Conservation (phyloP, 1,284 basidiomycete species). For the Cystobasidium pallidum region DNA sequence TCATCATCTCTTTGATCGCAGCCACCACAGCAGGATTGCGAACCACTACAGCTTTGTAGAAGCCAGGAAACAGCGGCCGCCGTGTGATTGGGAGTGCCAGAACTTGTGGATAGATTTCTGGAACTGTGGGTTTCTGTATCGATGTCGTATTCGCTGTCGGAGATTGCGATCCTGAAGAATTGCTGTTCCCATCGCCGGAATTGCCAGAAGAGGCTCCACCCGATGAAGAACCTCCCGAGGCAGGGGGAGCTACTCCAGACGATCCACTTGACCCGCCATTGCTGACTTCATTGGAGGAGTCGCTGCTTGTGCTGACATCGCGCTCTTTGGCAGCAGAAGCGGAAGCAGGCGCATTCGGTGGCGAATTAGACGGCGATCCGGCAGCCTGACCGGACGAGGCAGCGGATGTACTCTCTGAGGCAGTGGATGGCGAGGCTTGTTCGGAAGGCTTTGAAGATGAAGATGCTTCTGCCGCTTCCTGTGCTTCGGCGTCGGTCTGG, state of each 20-base stretch:
- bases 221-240: constrained; percentile 9
- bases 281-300: constrained; percentile 28
- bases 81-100: constrained; percentile 94
- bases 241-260: constrained; percentile 18
- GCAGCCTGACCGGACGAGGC: constrained; percentile 18
- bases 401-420: constrained; percentile 14
- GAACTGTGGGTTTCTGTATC: constrained; percentile 43
- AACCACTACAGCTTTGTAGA: constrained; percentile 95
- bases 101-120: constrained; percentile 77
- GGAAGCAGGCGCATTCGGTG: constrained; percentile 1
- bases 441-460: not conserved
- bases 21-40: constrained; percentile 87
- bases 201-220: constrained; percentile 22
- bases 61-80: constrained; percentile 93
- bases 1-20: constrained; percentile 95
- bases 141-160: constrained; percentile 30
- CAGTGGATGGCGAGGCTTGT: not conserved
- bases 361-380: constrained; percentile 32
- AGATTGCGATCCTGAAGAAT: constrained; percentile 12
- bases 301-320: not conserved
- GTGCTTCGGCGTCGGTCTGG: not conserved
- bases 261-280: constrained; percentile 20
- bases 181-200: constrained; percentile 23
- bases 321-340: constrained; percentile 1
- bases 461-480: not conserved